phyloP scores from a whole-genome alignment of 495 filamentous ascomycete species.

The Hypoxylon cercidicola region DNA sequence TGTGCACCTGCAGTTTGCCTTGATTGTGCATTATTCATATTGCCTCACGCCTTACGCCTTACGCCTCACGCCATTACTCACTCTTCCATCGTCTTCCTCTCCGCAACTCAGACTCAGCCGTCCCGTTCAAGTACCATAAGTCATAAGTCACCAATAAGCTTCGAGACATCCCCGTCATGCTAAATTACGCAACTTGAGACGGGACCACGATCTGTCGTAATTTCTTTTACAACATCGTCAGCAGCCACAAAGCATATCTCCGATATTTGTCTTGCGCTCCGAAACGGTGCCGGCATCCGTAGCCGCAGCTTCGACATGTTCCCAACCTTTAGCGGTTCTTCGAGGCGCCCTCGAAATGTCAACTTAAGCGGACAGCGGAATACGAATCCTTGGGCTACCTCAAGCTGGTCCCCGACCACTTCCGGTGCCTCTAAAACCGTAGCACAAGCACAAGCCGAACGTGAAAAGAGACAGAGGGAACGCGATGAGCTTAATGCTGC shows the following conservation, averaged over 20 bases:
- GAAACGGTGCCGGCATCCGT: not conserved
- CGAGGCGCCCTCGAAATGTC: slow-evolving; percentile 86
- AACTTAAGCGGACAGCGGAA: slow-evolving; percentile 87
- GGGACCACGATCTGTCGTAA: slow-evolving; percentile 4
- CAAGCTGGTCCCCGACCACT: slow-evolving; percentile 55
- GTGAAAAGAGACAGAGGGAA: slow-evolving; percentile 81
- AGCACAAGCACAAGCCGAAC: slow-evolving; percentile 85
- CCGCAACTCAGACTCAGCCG: slow-evolving; percentile 4
- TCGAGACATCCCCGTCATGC: slow-evolving; percentile 16
- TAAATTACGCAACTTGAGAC: slow-evolving; percentile 18
- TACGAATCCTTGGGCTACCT: slow-evolving; percentile 76
- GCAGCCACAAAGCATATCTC: not conserved
- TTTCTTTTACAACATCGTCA: not conserved
- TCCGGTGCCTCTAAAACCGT: slow-evolving; percentile 78
- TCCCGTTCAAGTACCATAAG: no score
- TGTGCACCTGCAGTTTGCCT: not conserved
- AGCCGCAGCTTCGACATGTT: slow-evolving; percentile 70
- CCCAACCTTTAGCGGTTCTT: slow-evolving; percentile 86
- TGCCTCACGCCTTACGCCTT: not conserved
- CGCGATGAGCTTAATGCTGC: slow-evolving; percentile 79
- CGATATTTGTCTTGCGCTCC: not conserved
- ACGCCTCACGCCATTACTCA: no score
- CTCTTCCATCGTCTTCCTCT: slow-evolving; percentile 9
- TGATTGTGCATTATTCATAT: slow-evolving; percentile 11
- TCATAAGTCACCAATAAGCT: not conserved